Base-by-base conservation (phyloP, 2,329 filamentous ascomycete genomes). In the Xylariaceae sp. region DNA sequence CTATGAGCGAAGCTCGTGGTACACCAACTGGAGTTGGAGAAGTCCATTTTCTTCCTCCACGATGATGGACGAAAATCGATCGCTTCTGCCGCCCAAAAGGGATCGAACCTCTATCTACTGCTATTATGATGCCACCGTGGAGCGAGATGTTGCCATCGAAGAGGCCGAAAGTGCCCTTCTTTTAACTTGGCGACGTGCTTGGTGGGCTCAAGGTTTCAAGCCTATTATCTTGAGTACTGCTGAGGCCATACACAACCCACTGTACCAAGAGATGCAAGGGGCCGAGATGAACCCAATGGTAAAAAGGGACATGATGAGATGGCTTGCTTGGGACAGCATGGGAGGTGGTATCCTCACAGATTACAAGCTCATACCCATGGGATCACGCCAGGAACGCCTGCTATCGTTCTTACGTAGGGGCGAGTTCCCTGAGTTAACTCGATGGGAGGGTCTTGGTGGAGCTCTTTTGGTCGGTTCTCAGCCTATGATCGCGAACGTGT, bases 271-370 rank as follows among this genome's bases (percentile, higher is more conserved):
- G 56, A 76, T 96, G 56, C 87, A 92, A 72, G 74, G 73, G 39
- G 66, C 84, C 59, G 76, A 84, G n/a, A 69, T 92, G 35, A 80
- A 86, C n/a, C 71, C 79, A 0, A 77, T 76, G 1, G 74, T 94
- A 60, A 86, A 88, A 72, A 77, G 76, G 11, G 90, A 95, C 63
- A 70, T 97, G 37, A 86, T 90, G 79, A 82, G 88, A 64, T 97
- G 92, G 92, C 76, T 97, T 62, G 93, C 93, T 0, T 99, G 93
- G 92, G 90, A 90, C 56, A 87, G 88, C 61, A 94, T 96, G 90
- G 88, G 88, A 10, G 88, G 87, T 15, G 94, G 94, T 1, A 76
- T 97, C 42, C 79, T 97, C 52, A 82, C 88, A 13, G 87, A 93
- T 71, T 88, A 88, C 74, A 81, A 88, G n/a, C 81, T 91, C 30